Evolutionary conservation across 2,329 filamentous ascomycete genomes (phyloP).

Genomic region (Fusarium decemcellulare): DNA sequence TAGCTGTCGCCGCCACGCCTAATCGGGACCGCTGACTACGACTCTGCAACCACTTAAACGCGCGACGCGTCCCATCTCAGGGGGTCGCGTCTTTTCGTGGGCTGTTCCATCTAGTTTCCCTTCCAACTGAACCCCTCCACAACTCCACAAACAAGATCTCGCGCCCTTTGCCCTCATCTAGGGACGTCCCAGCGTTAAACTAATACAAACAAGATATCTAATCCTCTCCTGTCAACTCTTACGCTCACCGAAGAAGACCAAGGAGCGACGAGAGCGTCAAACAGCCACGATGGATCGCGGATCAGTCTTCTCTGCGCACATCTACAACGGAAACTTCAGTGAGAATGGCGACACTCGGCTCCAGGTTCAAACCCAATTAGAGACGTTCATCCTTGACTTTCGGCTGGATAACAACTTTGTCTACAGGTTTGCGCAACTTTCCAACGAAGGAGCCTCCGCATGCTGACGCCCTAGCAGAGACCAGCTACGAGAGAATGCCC

Average conservation of each 20-base stretch:
- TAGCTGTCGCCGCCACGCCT: conserved; percentile 1
- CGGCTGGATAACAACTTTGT: conserved; percentile 94
- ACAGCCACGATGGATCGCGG: conserved; percentile 81
- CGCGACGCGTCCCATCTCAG: conserved; percentile 41
- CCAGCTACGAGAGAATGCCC: conserved; percentile 93
- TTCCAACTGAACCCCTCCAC: conserved; percentile 45
- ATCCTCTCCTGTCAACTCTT: conserved; percentile 29
- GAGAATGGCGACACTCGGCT: conserved; percentile 78
- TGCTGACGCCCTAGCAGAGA: conserved; percentile 71
- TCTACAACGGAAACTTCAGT: conserved; percentile 79
- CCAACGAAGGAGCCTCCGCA: background rate
- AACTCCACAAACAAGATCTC: conserved; percentile 39
- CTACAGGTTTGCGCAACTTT: conserved; percentile 77
- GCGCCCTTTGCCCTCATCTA: no score
- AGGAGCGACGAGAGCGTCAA: conserved; percentile 11
- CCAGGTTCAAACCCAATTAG: conserved; percentile 83
- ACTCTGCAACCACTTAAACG: conserved; percentile 50
- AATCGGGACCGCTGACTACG: conserved; percentile 6
- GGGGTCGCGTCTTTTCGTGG: conserved; percentile 39
- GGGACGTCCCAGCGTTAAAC: no score
- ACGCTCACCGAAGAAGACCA: conserved; percentile 19
- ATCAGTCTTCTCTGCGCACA: conserved; percentile 87
- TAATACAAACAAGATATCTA: conserved; percentile 38
- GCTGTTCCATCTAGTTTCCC: conserved; percentile 39
- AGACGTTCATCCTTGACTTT: conserved; percentile 94